Conservation (phyloP, 1,284 basidiomycete species). For the Heterobasidion irregulare region DNA sequence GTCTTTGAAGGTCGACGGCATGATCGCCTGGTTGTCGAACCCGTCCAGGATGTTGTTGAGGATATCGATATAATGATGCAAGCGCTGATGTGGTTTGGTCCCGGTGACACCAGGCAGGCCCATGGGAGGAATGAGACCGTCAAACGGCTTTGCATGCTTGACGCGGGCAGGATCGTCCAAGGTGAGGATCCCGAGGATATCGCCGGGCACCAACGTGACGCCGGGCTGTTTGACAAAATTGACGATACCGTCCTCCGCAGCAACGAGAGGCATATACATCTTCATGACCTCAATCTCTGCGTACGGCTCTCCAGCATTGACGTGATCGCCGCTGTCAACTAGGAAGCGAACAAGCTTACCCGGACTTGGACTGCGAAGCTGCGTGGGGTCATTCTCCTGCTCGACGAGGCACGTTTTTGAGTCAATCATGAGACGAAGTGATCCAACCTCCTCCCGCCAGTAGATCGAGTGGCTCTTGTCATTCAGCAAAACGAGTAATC, state of each 20-base stretch:
- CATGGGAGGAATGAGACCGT: slow-evolving; percentile 83
- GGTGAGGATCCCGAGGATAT: slow-evolving; percentile 95
- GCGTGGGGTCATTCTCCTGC: slow-evolving; percentile 99
- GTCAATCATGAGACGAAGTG: slow-evolving; percentile 89
- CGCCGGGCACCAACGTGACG: slow-evolving; percentile 93
- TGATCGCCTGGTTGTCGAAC: slow-evolving; percentile 88
- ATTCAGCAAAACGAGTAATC: slow-evolving; percentile 85
- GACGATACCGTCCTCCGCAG: slow-evolving; percentile 93
- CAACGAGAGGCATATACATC: slow-evolving; percentile 98
- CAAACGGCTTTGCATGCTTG: slow-evolving; percentile 97
- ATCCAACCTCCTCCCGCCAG: slow-evolving; percentile 97
- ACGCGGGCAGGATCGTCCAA: slow-evolving; percentile 96
- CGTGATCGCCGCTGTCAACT: slow-evolving; percentile 95
- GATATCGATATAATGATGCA: slow-evolving; percentile 69
- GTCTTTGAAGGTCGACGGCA: slow-evolving; percentile 79
- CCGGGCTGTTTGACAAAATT: slow-evolving; percentile 98
- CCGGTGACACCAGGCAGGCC: slow-evolving; percentile 85
- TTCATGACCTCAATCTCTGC: slow-evolving; percentile 99
- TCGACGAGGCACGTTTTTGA: slow-evolving; percentile 98
- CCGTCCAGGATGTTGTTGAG: slow-evolving; percentile 92
- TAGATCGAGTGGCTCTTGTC: slow-evolving; percentile 97
- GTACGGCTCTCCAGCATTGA: slow-evolving; percentile 93
- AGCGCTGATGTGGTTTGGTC: slow-evolving; percentile 87
- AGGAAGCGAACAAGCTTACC: slow-evolving; percentile 96
- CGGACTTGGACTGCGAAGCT: slow-evolving; percentile 92